Percentiles rank a stretch among this genome's conserved stretches.
phyloP scores from a whole-genome alignment of 2,329 filamentous ascomycete genomes.

The Pseudogymnoascus sp. region DNA sequence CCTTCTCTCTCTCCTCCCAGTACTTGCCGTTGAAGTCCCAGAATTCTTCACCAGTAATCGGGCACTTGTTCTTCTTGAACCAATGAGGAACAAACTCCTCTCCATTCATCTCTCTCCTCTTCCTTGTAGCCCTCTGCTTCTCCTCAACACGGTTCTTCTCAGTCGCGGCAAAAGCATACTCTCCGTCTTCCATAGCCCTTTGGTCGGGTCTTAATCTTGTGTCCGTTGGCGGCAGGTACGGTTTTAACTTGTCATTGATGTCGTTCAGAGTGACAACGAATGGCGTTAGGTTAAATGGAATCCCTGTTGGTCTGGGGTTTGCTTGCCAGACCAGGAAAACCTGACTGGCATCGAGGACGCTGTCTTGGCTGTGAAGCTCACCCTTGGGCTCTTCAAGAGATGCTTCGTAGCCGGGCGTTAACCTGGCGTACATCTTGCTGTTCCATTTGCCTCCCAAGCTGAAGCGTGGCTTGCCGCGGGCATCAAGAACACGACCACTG shows the following conservation, averaged over 20 bases:
- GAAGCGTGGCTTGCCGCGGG: conserved; percentile 72
- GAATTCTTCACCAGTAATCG: conserved; percentile 77
- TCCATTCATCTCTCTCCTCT: conserved; percentile 66
- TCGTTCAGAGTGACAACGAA: conserved; percentile 94
- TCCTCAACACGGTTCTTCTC: conserved; percentile 96
- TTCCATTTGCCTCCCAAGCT: conserved; percentile 95
- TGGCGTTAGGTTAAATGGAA: conserved; percentile 95
- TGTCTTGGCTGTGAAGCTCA: conserved; percentile 39
- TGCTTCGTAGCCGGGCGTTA: conserved; percentile 85
- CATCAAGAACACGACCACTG: conserved; percentile 75
- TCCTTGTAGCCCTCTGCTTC: conserved; percentile 71
- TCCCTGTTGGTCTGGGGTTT: conserved; percentile 68
- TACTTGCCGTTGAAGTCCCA: conserved; percentile 89
- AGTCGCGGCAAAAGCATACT: conserved; percentile 84
- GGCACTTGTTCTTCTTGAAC: conserved; percentile 69
- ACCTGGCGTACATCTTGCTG: conserved; percentile 88
- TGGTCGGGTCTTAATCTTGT: conserved; percentile 90
- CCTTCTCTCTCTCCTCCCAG: conserved; percentile 54
- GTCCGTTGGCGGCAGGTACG: conserved; percentile 82
- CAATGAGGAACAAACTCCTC: conserved; percentile 79
- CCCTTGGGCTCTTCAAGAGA: conserved; percentile 51
- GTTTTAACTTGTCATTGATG: conserved; percentile 70
- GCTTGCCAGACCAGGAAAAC: conserved; percentile 93
- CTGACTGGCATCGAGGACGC: conserved; percentile 58
- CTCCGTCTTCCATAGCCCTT: conserved; percentile 96